A percentile compares a stretch with the other conserved stretches of the same genome.
Conservation (phyloP, 2,329 filamentous ascomycete species). For the Fusarium sp. region DNA sequence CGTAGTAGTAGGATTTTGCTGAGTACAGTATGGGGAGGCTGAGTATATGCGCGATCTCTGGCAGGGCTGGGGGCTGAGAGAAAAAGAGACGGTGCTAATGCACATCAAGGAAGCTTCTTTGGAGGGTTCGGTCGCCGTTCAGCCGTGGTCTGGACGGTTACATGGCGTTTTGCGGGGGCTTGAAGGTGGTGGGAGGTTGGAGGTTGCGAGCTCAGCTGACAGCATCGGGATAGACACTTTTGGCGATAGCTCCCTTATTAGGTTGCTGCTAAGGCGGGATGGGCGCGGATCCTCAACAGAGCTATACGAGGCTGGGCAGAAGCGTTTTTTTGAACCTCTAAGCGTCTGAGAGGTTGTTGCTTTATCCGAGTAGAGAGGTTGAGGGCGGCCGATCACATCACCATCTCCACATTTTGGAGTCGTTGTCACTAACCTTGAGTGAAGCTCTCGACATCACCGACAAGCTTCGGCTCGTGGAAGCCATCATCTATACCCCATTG, state of each 20-base stretch:
- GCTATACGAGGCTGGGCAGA: conserved; percentile 10
- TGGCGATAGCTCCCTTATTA: conserved; percentile 3
- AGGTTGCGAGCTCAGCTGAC: conserved; percentile 4
- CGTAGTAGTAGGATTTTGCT: conserved; percentile 11
- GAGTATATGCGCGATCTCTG: background rate
- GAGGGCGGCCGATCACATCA: background rate
- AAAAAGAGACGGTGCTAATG: background rate
- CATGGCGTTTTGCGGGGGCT: background rate
- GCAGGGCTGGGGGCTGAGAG: conserved; percentile 8
- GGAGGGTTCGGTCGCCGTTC: background rate
- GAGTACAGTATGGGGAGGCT: background rate
- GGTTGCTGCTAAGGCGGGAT: conserved; percentile 7
- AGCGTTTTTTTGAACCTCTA: background rate
- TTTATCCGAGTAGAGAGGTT: background rate
- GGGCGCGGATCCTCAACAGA: background rate
- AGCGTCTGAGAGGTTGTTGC: background rate
- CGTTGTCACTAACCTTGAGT: background rate
- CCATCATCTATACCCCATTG: conserved; percentile 18
- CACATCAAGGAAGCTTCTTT: conserved; percentile 5
- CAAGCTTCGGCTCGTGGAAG: conserved; percentile 10
- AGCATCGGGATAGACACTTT: background rate
- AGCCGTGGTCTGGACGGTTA: conserved; percentile 1
- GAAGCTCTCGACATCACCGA: background rate
- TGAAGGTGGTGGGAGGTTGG: background rate
- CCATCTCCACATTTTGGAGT: background rate